A percentile compares a stretch with the other conserved stretches of the same genome.
Evolutionary conservation across 1,139 yeast species (phyloP).

Genomic region (Citeromyces siamensis): DNA sequence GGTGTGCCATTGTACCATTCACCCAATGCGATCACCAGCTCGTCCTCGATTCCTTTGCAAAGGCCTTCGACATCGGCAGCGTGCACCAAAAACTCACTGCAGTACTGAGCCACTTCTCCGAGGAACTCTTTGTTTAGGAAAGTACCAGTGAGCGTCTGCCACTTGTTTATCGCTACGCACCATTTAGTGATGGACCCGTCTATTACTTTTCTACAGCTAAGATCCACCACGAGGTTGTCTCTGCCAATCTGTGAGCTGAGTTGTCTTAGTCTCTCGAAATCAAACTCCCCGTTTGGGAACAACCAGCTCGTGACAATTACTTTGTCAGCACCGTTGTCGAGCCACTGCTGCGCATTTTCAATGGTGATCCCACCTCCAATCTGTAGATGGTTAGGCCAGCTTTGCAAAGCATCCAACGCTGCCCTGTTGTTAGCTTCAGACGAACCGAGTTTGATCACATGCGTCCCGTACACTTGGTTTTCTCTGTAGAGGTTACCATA

Average conservation of each 20-base stretch:
- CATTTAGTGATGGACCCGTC: slow-evolving; percentile 31
- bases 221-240: slow-evolving; percentile 68
- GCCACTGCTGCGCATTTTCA: slow-evolving; percentile 67
- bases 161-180: slow-evolving; percentile 94
- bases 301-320: slow-evolving; percentile 91
- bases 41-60: slow-evolving; percentile 82
- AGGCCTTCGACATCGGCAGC: slow-evolving; percentile 99
- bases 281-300: slow-evolving; percentile 52
- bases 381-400: slow-evolving; percentile 71
- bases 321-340: slow-evolving; percentile 57
- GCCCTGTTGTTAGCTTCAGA: slow-evolving; percentile 68
- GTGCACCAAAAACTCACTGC: slow-evolving; percentile 82
- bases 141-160: slow-evolving; percentile 81
- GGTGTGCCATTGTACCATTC: slow-evolving; percentile 64
- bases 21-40: slow-evolving; percentile 57
- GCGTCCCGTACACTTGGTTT: slow-evolving; percentile 60
- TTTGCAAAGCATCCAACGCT: slow-evolving; percentile 58
- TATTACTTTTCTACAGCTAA: slow-evolving; percentile 56
- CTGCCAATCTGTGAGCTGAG: slow-evolving; percentile 47
- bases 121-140: slow-evolving; percentile 44
- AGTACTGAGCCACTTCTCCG: slow-evolving; percentile 40
- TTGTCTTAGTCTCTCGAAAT: slow-evolving; percentile 35
- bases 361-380: slow-evolving; percentile 87
- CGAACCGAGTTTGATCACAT: slow-evolving; percentile 84
- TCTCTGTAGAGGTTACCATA: slow-evolving; percentile 62